phyloP scores from a whole-genome alignment of 2,329 filamentous ascomycete genomes.

The Claviceps fusiformis region DNA sequence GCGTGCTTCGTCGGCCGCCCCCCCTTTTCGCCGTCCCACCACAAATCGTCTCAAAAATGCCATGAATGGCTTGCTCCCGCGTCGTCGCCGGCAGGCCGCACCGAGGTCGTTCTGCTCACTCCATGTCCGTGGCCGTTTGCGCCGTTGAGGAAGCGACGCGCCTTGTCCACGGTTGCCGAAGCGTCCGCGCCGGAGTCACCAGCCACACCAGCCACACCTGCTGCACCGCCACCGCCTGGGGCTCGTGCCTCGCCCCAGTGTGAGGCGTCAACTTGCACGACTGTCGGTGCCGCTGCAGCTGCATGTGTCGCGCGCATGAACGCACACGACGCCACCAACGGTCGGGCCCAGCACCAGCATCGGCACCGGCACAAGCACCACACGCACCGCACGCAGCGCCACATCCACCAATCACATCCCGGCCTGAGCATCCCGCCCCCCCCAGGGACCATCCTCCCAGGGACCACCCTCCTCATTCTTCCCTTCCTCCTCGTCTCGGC shows the following conservation, averaged over 20 bases:
- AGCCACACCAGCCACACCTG: background rate
- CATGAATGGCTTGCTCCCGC: background rate
- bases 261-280: background rate
- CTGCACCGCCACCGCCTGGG: background rate
- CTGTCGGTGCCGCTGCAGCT: background rate
- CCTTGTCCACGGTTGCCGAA: slow-evolving; percentile 1
- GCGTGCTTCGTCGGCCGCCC: background rate
- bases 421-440: background rate
- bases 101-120: background rate
- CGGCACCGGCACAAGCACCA: too few relatives aligned
- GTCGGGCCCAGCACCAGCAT: background rate
- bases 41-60: too few relatives aligned
- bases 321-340: too few relatives aligned
- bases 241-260: background rate
- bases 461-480: background rate
- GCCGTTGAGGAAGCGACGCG: background rate
- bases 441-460: background rate
- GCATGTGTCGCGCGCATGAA: too few relatives aligned
- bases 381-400: background rate
- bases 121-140: background rate
- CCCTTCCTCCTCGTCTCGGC: background rate
- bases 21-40: background rate
- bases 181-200: background rate
- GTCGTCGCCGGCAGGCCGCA: background rate
- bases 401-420: background rate